Percentiles rank a stretch among this genome's conserved stretches.
Evolutionary conservation across 2,329 filamentous ascomycete genomes (phyloP).

Genomic region (Emmonsiellopsis sp.): DNA sequence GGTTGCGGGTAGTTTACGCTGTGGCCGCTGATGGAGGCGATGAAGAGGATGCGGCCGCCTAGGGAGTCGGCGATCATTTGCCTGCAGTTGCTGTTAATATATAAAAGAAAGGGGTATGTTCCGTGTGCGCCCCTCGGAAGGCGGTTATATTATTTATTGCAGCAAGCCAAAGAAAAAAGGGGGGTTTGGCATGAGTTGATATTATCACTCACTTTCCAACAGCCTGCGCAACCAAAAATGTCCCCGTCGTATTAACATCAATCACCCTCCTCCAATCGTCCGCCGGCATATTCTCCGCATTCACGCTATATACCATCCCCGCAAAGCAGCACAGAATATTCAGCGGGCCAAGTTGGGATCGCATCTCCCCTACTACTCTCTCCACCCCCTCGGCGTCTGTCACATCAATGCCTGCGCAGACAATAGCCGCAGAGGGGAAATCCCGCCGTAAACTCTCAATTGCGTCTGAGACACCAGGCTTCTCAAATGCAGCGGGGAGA

Average conservation of each 20-base stretch:
- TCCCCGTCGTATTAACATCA: slow-evolving; percentile 63
- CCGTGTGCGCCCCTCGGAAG: background rate
- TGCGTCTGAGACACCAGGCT: slow-evolving; percentile 26
- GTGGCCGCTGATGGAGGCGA: slow-evolving; percentile 59
- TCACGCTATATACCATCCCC: slow-evolving; percentile 55
- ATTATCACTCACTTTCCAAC: slow-evolving; percentile 34
- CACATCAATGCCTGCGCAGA: slow-evolving; percentile 48
- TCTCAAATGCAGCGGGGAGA: slow-evolving; percentile 34
- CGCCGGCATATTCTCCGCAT: slow-evolving; percentile 50
- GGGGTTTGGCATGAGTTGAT: background rate
- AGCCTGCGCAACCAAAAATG: slow-evolving; percentile 62
- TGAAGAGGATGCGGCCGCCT: slow-evolving; percentile 56
- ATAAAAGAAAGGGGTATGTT: slow-evolving; percentile 7
- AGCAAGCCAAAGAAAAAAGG: too few species aligned
- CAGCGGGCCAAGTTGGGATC: slow-evolving; percentile 38
- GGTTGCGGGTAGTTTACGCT: slow-evolving; percentile 63
- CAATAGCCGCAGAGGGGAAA: slow-evolving; percentile 47
- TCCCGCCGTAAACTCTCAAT: slow-evolving; percentile 40
- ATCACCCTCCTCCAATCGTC: slow-evolving; percentile 54
- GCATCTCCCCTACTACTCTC: slow-evolving; percentile 12
- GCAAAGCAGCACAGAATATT: slow-evolving; percentile 56
- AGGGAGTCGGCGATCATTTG: slow-evolving; percentile 44
- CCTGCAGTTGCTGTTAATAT: slow-evolving; percentile 13
- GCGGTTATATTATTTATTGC: too few species aligned
- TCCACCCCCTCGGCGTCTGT: slow-evolving; percentile 37